A percentile compares a stretch with the other conserved stretches of the same genome.
phyloP scores from a whole-genome alignment of 305 asterid genomes.

The Fraxinus albicans region DNA sequence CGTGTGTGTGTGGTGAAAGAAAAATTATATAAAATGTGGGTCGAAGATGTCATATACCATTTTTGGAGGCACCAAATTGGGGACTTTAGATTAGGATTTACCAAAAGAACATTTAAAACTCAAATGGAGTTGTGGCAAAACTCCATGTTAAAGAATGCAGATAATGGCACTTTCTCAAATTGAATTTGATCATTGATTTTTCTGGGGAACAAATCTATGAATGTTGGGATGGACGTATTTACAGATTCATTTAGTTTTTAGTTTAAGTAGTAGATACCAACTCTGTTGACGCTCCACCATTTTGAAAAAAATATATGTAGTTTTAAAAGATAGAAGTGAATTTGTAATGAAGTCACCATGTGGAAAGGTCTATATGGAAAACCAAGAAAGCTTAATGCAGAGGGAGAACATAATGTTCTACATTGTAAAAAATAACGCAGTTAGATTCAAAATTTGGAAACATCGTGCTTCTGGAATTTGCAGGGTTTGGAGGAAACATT shows the following conservation, averaged over 20 bases:
- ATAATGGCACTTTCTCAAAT: background rate
- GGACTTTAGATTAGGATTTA: background rate
- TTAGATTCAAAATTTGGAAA: conserved; percentile 10
- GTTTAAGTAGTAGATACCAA: background rate
- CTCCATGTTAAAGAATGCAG: conserved; percentile 4
- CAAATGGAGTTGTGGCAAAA: background rate
- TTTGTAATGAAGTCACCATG: conserved; percentile 7
- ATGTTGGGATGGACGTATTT: background rate
- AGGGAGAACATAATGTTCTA: background rate
- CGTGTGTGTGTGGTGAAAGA: background rate
- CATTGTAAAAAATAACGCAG: background rate
- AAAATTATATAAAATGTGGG: conserved; percentile 9
- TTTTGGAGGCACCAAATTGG: background rate
- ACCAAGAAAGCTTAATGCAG: background rate
- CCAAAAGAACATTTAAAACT: background rate
- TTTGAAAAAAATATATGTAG: background rate
- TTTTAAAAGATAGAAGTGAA: background rate
- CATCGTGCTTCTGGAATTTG: conserved; percentile 19
- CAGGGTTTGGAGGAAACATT: conserved; percentile 38
- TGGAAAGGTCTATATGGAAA: conserved; percentile 3
- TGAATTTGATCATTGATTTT: background rate
- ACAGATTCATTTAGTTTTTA: background rate
- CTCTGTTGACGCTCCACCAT: background rate
- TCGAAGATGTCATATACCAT: background rate
- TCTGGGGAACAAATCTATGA: background rate